Base-by-base conservation (phyloP, 805 yeast genomes). In the Candida arabinofermentans region DNA sequence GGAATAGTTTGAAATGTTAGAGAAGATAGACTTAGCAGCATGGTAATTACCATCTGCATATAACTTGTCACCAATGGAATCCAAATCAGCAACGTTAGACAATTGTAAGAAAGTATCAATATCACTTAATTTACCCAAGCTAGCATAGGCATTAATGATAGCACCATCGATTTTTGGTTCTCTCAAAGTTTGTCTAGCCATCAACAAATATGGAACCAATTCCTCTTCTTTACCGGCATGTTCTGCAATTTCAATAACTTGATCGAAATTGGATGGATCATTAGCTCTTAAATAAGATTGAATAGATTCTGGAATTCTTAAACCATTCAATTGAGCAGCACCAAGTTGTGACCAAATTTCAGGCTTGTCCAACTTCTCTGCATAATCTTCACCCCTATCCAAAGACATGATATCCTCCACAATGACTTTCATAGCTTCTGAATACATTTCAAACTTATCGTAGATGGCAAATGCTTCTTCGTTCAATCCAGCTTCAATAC, bases 211-310 rank as follows among this genome's bases (percentile, higher is more conserved):
- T 50, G 86, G 81, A 54, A 91, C 72, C 53, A 93, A 79, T 66
- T 93, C 98, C 58, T 91, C 97, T 62, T 82, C 95, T 63, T 90
- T 91, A 50, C 96, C 98, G 27, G 96, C 96, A 57, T 86, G 95
- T 60, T 90, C 95, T 36, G 98, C 79, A 55, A 89, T 86, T 56
- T 93, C 98, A 66, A 93, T 91, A 35, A 91, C 96, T 55, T 86
- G 88, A 43, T 81, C 87, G 59, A 73, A 93, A 71, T 93, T 88
- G 40, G 85, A 77, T 44, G 98, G 93, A 63, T 91, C 96, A 57
- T 84, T 80, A 32, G 98, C 96, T 57, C 80, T 85, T 57, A 90
- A 85, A 62, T 93, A 93, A 7, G 98, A 89, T 42, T 81, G 82
- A 57, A 93, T 85, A 24, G 98, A 88, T 57, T 91, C 98, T 37